Evolutionary conservation across 208 protist species (phyloP).

Genomic region (Naegleria lovaniensis): DNA sequence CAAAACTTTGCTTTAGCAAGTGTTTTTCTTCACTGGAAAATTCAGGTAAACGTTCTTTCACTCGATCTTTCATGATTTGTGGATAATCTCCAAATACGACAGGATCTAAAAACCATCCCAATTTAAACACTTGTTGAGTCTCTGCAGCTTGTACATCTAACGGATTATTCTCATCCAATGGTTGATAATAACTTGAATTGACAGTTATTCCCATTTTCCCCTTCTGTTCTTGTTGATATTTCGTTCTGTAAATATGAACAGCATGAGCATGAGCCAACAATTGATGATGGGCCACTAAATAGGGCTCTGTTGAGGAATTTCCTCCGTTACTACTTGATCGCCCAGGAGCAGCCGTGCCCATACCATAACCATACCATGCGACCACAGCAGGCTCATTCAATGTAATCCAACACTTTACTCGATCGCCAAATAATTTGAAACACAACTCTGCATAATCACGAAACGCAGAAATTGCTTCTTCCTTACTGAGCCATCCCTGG

Average conservation of each 20-base stretch:
- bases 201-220: slow-evolving; percentile 24
- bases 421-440: slow-evolving; percentile 29
- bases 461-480: slow-evolving; percentile 5
- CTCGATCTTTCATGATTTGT: neutral
- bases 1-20: neutral
- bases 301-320: no score
- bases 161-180: no score
- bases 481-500: neutral
- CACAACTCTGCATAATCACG: slow-evolving; percentile 26
- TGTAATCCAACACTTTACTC: slow-evolving; percentile 33
- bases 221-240: neutral
- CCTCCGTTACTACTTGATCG: no score
- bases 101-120: slow-evolving; percentile 36
- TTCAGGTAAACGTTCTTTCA: neutral
- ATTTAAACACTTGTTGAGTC: slow-evolving; percentile 16
- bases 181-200: neutral
- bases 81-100: slow-evolving; percentile 29
- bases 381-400: slow-evolving; percentile 25
- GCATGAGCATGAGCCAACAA: neutral
- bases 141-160: slow-evolving; percentile 22
- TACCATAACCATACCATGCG: neutral
- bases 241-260: slow-evolving; percentile 6
- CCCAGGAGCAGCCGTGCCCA: neutral
- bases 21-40: slow-evolving; percentile 4
- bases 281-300: neutral